A percentile compares a stretch with the other conserved stretches of the same genome.
These are phyloP conservation scores for Suillus sp. DNA, from an alignment of 768 basidiomycete species.

Conservation along the genomic window DNA sequence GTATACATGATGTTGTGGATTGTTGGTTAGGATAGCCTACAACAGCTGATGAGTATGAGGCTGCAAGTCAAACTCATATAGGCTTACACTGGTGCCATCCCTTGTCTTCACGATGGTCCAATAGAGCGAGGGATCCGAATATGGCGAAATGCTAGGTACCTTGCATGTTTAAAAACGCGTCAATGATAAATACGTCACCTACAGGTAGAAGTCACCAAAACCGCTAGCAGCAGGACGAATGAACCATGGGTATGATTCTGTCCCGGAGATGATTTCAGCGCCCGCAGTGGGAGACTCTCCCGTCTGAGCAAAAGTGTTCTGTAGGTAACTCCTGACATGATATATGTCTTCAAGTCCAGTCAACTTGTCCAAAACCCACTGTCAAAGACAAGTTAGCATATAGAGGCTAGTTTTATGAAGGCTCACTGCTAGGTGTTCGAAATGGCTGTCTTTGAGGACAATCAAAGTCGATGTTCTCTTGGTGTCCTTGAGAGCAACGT, in stretches of 20 bases:
- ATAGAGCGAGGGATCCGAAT: conserved; percentile 1
- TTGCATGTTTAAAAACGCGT: not conserved
- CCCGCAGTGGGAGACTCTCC: not conserved
- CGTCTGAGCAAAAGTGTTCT: conserved; percentile 4
- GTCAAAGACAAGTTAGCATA: not conserved
- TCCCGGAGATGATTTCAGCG: not conserved
- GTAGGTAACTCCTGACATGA: conserved; percentile 4
- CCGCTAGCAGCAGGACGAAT: conserved; percentile 7
- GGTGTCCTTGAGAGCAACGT: conserved; percentile 3
- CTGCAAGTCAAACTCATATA: not conserved
- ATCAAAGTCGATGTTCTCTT: conserved; percentile 3
- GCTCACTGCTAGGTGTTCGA: conserved; percentile 7
- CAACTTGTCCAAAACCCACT: conserved; percentile 9
- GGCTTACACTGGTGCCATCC: conserved; percentile 2
- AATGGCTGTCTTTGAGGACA: conserved; percentile 1
- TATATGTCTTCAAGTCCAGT: not conserved
- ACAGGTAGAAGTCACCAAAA: conserved; percentile 8
- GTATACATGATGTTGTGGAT: conserved; percentile 5
- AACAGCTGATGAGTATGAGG: not conserved
- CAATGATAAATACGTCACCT: not conserved
- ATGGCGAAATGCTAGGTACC: not conserved
- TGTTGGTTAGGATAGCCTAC: not conserved
- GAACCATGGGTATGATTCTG: conserved; percentile 6
- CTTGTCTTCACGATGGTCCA: conserved; percentile 5
- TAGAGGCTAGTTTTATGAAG: not conserved